Base-by-base conservation (phyloP, 2,329 filamentous ascomycete species). In the Ceratocystis smalleyi region DNA sequence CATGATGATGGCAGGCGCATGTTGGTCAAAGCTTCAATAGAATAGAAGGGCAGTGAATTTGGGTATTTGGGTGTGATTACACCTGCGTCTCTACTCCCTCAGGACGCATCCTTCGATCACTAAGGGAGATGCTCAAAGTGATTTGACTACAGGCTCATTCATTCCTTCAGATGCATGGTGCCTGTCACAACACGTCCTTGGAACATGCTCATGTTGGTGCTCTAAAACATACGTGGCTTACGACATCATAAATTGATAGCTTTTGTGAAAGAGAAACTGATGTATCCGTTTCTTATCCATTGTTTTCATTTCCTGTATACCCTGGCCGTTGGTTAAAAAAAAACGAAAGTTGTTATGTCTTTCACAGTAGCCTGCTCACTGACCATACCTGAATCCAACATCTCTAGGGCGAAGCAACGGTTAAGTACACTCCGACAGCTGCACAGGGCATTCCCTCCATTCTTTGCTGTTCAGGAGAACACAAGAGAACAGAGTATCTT, bases 401-500 rank as follows among this genome's bases (percentile, higher is more conserved):
- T 49, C 59, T 17, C 19, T 51, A 70, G 71, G 76, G 81, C 78
- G 82, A 87, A 85, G 86, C 82, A 86, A 91, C 89, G 86, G 79
- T 92, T 75, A 95, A 92, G 89, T 89, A 83, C 83, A 87, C 79
- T 85, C 88, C 86, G 83, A 81, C 83, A 83, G 54, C 80, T 84
- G 81, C 84, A 94, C 91, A 96, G 91, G 92, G 92, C 92, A 91
- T 96, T 97, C 92, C 91, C 91, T 90, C 86, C 77, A 75, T 19
- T 35, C 66, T 60, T 68, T 62, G 22, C 22, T 43, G 69, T 61
- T 59, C 64, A 67, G 68, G 64, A 68, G 65, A 68, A 66, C 68
- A 66, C 59, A 67, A 65, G 65, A 64, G 68, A 66, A 70, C 75
- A 75, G 82, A 90, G 87, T 96, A 91, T 97, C 92, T 97, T 97